Evolutionary conservation across 805 yeast species (phyloP).

Genomic region (Nakazawaea ishiwadae): DNA sequence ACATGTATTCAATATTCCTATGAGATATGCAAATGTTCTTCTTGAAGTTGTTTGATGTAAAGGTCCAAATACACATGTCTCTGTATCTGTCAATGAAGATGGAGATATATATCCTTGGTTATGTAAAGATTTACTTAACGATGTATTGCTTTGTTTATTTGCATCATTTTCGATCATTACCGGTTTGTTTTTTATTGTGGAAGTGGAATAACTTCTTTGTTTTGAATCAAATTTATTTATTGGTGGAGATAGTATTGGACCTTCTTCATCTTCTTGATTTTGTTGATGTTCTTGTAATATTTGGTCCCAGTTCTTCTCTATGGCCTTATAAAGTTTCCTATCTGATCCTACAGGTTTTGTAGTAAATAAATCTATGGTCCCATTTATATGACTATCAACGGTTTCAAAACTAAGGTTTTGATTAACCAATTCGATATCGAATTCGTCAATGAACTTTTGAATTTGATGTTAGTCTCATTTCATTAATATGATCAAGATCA

Average conservation of each 20-base stretch:
- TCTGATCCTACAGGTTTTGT: constrained; percentile 93
- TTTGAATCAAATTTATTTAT: constrained; percentile 4
- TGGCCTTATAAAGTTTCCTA: constrained; percentile 79
- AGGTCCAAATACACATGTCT: constrained; percentile 62
- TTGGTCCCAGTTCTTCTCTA: constrained; percentile 74
- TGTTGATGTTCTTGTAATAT: constrained; percentile 40
- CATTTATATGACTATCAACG: constrained; percentile 69
- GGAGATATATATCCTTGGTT: constrained; percentile 11
- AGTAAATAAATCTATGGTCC: constrained; percentile 90
- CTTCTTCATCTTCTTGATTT: constrained; percentile 15
- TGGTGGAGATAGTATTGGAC: constrained; percentile 12
- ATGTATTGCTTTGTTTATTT: background rate
- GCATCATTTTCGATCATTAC: constrained; percentile 2
- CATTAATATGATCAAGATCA: too few species aligned
- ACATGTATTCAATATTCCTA: constrained; percentile 85
- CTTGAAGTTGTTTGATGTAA: constrained; percentile 80
- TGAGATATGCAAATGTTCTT: constrained; percentile 83
- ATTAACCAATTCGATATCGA: constrained; percentile 87
- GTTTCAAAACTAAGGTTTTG: constrained; percentile 80
- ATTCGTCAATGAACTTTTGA: constrained; percentile 79
- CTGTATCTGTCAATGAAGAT: constrained; percentile 4
- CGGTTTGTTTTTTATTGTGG: constrained; percentile 6
- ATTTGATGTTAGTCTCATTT: background rate
- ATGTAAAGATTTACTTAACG: constrained; percentile 11
- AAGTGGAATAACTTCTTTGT: constrained; percentile 10